Evolutionary conservation across 1,284 basidiomycete species (phyloP).

Genomic region (Caloboletus inedulis): DNA sequence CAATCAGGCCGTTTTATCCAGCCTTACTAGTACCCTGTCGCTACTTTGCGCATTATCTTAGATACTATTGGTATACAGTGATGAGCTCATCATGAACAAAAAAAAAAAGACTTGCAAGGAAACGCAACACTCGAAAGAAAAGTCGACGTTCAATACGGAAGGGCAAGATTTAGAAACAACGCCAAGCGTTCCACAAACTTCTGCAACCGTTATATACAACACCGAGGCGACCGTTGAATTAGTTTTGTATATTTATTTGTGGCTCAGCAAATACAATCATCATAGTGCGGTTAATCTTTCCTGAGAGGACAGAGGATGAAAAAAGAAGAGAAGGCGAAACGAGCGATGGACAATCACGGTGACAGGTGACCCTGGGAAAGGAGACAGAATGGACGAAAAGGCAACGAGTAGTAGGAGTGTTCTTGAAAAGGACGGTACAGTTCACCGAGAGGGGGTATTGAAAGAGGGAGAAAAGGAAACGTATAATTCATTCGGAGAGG

Average conservation of each 20-base stretch:
- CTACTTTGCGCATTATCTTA: no score
- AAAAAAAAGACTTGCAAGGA: no score
- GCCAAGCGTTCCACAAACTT: neutral
- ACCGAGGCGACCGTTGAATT: neutral
- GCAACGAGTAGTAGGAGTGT: neutral
- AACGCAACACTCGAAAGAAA: no score
- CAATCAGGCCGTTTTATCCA: no score
- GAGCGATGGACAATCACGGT: neutral
- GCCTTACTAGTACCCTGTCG: no score
- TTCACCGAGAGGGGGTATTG: neutral
- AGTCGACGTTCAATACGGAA: no score
- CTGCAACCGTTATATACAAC: neutral
- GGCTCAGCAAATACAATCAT: neutral
- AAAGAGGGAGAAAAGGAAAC: neutral
- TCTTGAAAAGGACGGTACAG: neutral
- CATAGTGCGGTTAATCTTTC: neutral
- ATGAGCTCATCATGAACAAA: no score
- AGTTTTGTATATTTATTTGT: neutral
- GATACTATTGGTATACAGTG: no score
- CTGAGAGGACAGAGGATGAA: neutral
- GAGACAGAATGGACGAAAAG: neutral
- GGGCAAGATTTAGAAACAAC: neutral
- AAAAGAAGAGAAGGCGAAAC: neutral
- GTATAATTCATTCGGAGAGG: conserved; percentile 1
- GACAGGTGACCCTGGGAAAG: neutral